Evolutionary conservation across 2,329 filamentous ascomycete genomes (phyloP).

Genomic region (Aspergillus sp.): DNA sequence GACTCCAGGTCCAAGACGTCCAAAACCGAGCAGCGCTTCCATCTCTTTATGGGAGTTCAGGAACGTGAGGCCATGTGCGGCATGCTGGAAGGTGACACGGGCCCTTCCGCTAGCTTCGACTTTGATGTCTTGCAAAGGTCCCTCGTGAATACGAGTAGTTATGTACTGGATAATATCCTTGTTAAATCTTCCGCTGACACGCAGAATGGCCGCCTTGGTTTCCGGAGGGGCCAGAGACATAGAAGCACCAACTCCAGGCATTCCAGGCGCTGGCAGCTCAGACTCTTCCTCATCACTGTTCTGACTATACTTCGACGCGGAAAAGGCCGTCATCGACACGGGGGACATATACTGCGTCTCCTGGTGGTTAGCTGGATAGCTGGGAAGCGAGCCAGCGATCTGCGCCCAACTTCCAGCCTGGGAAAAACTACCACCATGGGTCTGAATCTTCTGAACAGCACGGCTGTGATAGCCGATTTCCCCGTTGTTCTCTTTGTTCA

Average conservation of each 20-base stretch:
- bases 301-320: slow-evolving; percentile 11
- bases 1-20: slow-evolving; percentile 27
- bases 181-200: slow-evolving; percentile 15
- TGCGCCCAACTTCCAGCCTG: slow-evolving; percentile 15
- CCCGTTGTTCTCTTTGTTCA: slow-evolving; percentile 7
- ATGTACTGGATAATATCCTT: slow-evolving; percentile 22
- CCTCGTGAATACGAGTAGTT: slow-evolving; percentile 31
- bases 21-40: slow-evolving; percentile 19
- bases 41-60: slow-evolving; percentile 23
- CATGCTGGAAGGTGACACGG: slow-evolving; percentile 32
- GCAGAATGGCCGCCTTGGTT: slow-evolving; percentile 23
- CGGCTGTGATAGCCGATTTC: slow-evolving; percentile 1
- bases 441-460: slow-evolving; percentile 2
- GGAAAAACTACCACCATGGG: slow-evolving; percentile 2
- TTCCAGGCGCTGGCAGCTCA: neutral
- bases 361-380: slow-evolving; percentile 2
- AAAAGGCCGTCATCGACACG: slow-evolving; percentile 6
- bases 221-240: slow-evolving; percentile 9
- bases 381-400: slow-evolving; percentile 8
- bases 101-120: slow-evolving; percentile 24
- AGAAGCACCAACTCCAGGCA: slow-evolving; percentile 3
- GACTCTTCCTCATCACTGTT: slow-evolving; percentile 9
- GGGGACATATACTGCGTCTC: slow-evolving; percentile 13
- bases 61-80: slow-evolving; percentile 28
- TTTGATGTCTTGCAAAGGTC: slow-evolving; percentile 32